These are phyloP conservation scores for Ceratocystis lukuohia DNA, from an alignment of 2,329 filamentous ascomycete species.

Conservation along the genomic window DNA sequence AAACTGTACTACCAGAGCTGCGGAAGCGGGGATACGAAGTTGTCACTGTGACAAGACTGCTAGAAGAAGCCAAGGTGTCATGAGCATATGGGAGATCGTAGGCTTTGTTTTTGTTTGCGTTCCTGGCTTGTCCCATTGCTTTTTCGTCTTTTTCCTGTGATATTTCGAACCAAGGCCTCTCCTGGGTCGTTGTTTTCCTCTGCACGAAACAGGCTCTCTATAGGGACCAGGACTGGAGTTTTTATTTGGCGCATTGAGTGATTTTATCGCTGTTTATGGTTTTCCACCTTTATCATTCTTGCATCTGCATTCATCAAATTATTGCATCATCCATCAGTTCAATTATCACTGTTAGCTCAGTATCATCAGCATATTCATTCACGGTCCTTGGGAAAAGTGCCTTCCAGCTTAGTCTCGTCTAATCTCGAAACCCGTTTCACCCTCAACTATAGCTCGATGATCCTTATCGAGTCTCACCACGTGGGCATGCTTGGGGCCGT, in stretches of 20 bases:
- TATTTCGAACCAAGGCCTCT: not conserved
- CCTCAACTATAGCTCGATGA: slow-evolving; percentile 50
- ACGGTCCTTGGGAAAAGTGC: not conserved
- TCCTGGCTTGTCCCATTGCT: not conserved
- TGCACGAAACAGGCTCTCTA: not conserved
- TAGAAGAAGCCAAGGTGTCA: slow-evolving; percentile 28
- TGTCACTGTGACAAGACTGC: slow-evolving; percentile 55
- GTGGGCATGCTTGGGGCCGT: slow-evolving; percentile 56
- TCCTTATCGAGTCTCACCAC: slow-evolving; percentile 63
- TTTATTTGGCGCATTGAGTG: not conserved
- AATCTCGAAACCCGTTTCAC: slow-evolving; percentile 54
- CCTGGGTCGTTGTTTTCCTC: not conserved
- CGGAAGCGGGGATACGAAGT: slow-evolving; percentile 55
- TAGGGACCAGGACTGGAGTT: not conserved
- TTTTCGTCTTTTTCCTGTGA: not conserved
- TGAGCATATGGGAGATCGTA: not conserved
- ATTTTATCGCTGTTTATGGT: not conserved
- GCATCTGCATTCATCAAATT: not conserved
- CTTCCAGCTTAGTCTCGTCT: slow-evolving; percentile 26
- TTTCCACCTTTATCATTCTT: slow-evolving; percentile 8
- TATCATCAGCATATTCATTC: not conserved
- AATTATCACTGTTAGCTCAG: slow-evolving; percentile 8
- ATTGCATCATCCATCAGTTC: not conserved
- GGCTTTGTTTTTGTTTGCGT: not conserved
- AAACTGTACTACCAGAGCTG: slow-evolving; percentile 57